Percentiles rank a stretch among this genome's conserved stretches.
phyloP scores from a whole-genome alignment of 305 asterid genomes.

The Solanum hybrid region DNA sequence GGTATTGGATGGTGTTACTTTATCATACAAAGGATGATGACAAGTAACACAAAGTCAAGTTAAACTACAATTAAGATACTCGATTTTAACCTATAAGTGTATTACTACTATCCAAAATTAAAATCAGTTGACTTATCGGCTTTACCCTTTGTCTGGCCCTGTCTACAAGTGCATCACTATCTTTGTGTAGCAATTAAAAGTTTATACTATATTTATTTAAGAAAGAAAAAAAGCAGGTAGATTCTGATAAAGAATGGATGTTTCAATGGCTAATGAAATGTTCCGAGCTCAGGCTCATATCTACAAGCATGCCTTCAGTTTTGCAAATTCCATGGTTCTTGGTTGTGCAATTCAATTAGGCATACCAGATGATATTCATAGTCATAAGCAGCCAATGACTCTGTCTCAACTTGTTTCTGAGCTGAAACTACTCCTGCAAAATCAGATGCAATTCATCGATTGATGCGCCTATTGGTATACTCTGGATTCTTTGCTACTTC shows the following conservation, averaged over 20 bases:
- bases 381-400: neutral
- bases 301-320: neutral
- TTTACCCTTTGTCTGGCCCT: neutral
- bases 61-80: neutral
- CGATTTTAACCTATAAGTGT: neutral
- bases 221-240: neutral
- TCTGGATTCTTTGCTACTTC: neutral
- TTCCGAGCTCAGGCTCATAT: neutral
- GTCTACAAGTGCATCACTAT: neutral
- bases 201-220: neutral
- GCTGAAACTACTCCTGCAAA: neutral
- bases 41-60: neutral
- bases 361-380: neutral
- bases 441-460: neutral
- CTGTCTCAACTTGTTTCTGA: neutral
- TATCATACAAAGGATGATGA: neutral
- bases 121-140: neutral
- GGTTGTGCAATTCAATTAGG: neutral
- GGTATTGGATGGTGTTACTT: neutral
- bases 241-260: neutral
- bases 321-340: neutral
- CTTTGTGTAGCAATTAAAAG: neutral
- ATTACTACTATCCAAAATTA: neutral
- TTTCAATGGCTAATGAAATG: too few species aligned
- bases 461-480: neutral